Evolutionary conservation across 106 monocot species (phyloP).

Genomic region (Allium sativum): DNA sequence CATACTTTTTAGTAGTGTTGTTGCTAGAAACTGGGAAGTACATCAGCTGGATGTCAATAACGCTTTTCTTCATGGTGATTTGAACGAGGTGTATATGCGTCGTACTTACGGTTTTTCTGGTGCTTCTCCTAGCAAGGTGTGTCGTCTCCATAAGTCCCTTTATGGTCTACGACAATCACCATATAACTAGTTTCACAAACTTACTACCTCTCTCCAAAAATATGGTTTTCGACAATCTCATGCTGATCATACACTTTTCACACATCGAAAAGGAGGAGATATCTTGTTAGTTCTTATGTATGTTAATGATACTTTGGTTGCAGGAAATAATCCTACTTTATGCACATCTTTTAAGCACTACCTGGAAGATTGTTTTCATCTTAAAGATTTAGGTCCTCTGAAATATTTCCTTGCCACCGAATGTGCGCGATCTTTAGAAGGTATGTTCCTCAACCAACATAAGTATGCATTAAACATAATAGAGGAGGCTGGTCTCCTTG

Average conservation of each 20-base stretch:
- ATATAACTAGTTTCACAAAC: too few relatives aligned
- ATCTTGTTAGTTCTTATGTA: background rate
- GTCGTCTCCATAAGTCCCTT: too few relatives aligned
- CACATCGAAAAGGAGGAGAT: too few relatives aligned
- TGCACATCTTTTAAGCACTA: background rate
- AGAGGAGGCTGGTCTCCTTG: background rate
- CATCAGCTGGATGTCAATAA: too few relatives aligned
- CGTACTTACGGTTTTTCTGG: too few relatives aligned
- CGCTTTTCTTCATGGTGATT: too few relatives aligned
- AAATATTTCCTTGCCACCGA: conserved; percentile 1
- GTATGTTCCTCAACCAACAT: background rate
- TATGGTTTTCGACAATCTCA: too few relatives aligned
- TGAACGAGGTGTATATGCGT: too few relatives aligned
- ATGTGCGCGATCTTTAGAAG: background rate
- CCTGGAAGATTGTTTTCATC: background rate
- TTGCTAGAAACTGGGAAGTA: background rate
- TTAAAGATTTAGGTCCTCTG: conserved; percentile 2
- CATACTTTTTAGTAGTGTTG: background rate
- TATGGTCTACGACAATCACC: too few relatives aligned
- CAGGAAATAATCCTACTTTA: background rate
- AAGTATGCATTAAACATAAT: background rate
- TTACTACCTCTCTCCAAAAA: too few relatives aligned
- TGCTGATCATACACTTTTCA: too few relatives aligned
- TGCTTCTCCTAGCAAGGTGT: too few relatives aligned
- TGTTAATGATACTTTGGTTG: background rate